Percentiles rank a stretch among this genome's conserved stretches.
phyloP scores from a whole-genome alignment of 1,139 yeast genomes.

The Geotrichum cucujoidarum region DNA sequence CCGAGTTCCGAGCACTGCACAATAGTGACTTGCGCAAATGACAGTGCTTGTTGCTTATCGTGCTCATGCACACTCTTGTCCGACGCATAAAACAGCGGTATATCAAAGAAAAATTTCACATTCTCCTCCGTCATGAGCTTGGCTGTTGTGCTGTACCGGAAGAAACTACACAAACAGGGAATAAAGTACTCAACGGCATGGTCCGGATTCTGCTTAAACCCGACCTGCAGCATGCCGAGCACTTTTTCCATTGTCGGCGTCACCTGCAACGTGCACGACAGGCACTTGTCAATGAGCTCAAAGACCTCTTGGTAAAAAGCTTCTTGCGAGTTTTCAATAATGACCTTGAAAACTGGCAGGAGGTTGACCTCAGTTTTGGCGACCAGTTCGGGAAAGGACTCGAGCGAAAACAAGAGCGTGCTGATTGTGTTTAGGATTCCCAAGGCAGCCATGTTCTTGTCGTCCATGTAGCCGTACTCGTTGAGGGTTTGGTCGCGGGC shows the following conservation, averaged over 20 bases:
- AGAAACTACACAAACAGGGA: constrained; percentile 16
- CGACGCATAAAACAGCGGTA: constrained; percentile 4
- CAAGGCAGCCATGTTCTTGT: constrained; percentile 76
- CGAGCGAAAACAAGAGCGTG: constrained; percentile 78
- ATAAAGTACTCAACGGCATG: constrained; percentile 18
- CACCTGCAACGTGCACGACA: constrained; percentile 1
- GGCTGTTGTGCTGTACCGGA: constrained; percentile 6
- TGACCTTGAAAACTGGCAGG: constrained; percentile 65
- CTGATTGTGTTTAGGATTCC: constrained; percentile 84
- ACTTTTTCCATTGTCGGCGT: constrained; percentile 11
- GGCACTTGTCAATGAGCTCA: constrained; percentile 19
- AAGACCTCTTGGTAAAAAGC: constrained; percentile 19
- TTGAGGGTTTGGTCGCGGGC: constrained; percentile 39
- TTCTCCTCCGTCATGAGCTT: constrained; percentile 11
- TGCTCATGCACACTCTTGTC: not conserved
- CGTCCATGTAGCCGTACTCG: constrained; percentile 38
- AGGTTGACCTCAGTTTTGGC: constrained; percentile 65
- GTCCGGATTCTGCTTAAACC: constrained; percentile 10
- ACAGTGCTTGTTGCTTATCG: constrained; percentile 9
- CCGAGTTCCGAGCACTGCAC: constrained; percentile 3
- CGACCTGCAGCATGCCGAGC: constrained; percentile 13
- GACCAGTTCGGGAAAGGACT: constrained; percentile 67
- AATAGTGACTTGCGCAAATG: constrained; percentile 12
- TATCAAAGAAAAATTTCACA: constrained; percentile 9
- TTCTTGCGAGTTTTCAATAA: constrained; percentile 40